Conservation (phyloP, 768 basidiomycete species). For the Rhizopogon roseolus region DNA sequence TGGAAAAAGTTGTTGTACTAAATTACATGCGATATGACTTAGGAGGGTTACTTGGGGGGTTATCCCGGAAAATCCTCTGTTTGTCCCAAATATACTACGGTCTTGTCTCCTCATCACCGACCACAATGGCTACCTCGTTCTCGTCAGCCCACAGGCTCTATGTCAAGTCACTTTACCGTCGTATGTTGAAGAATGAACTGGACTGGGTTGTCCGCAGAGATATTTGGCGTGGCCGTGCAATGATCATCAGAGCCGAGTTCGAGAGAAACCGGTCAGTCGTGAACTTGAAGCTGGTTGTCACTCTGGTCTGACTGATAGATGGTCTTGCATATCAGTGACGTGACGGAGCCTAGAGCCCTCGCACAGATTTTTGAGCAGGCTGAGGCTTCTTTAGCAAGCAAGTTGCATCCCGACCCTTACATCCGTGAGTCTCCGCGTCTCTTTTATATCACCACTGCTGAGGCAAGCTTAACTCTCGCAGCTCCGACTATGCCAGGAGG, state of each 20-base stretch:
- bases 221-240: constrained; percentile 79
- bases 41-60: background rate
- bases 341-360: constrained; percentile 80
- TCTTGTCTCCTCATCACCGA: background rate
- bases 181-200: constrained; percentile 78
- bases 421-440: constrained; percentile 61
- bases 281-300: constrained; percentile 15
- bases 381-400: constrained; percentile 64
- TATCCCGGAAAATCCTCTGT: no score
- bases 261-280: constrained; percentile 76
- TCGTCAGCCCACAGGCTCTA: constrained; percentile 73
- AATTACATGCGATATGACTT: background rate
- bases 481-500: constrained; percentile 83
- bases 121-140: constrained; percentile 58
- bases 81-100: no score
- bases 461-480: constrained; percentile 24
- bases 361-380: constrained; percentile 74
- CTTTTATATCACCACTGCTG: background rate
- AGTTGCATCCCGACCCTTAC: constrained; percentile 88
- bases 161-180: constrained; percentile 89
- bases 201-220: constrained; percentile 89
- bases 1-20: background rate
- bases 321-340: constrained; percentile 45
- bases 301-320: background rate
- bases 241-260: constrained; percentile 88